Evolutionary conservation across 2,329 filamentous ascomycete genomes (phyloP).

Genomic region (Colletotrichum tamarilloi): DNA sequence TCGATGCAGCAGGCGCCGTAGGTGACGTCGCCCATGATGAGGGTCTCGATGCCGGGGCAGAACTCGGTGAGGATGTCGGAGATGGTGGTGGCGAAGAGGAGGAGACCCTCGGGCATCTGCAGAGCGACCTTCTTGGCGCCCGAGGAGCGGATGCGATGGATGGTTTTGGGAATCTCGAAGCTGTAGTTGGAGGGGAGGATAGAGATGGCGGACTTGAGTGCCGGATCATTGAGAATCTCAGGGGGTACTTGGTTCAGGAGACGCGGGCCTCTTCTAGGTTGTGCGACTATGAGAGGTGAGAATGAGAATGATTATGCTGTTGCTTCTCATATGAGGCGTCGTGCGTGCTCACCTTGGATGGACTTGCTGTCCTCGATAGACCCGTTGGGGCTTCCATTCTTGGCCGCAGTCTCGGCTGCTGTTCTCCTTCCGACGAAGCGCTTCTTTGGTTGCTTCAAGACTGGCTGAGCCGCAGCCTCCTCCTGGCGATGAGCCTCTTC

Average conservation of each 20-base stretch:
- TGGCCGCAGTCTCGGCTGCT: conserved; percentile 65
- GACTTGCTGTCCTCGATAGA: conserved; percentile 70
- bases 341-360: conserved; percentile 58
- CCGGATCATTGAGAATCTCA: conserved; percentile 85
- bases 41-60: conserved; percentile 88
- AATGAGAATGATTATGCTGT: background rate
- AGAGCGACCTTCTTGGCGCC: conserved; percentile 86
- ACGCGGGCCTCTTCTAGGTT: conserved; percentile 77
- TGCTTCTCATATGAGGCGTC: background rate
- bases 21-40: conserved; percentile 99
- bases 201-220: conserved; percentile 87
- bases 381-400: conserved; percentile 46
- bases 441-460: conserved; percentile 82
- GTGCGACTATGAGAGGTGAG: conserved; percentile 65
- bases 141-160: conserved; percentile 88
- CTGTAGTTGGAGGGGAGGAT: conserved; percentile 96
- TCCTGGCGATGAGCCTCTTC: conserved; percentile 58
- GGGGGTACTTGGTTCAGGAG: conserved; percentile 92
- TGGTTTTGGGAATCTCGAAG: conserved; percentile 98
- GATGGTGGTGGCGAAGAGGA: conserved; percentile 96
- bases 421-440: conserved; percentile 89
- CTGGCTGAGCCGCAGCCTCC: conserved; percentile 47
- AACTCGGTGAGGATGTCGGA: conserved; percentile 96
- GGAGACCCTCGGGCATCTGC: conserved; percentile 96
- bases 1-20: conserved; percentile 99